phyloP scores from a whole-genome alignment of 1,284 basidiomycete species.

The Puccinia polysora region DNA sequence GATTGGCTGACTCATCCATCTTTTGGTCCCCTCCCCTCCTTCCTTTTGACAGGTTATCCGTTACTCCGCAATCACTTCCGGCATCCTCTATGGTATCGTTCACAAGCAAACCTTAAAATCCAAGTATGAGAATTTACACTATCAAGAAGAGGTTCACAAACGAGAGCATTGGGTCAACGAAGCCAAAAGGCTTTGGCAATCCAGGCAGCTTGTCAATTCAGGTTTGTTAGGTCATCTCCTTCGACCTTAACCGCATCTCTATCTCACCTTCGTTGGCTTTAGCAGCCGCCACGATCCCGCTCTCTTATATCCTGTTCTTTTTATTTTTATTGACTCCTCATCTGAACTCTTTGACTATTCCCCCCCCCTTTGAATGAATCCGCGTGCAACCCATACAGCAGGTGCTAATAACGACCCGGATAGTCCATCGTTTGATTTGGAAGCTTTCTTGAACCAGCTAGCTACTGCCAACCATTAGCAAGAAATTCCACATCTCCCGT shows the following conservation, averaged over 20 bases:
- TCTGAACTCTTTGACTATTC: not conserved
- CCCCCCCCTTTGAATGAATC: not conserved
- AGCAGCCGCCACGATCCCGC: not conserved
- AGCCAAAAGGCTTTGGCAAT: conserved; percentile 34
- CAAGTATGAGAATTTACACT: conserved; percentile 68
- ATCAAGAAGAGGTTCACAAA: conserved; percentile 35
- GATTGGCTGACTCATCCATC: not conserved
- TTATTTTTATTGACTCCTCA: not conserved
- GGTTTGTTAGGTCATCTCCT: not conserved
- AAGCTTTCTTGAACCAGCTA: conserved; percentile 66
- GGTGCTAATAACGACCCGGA: conserved; percentile 64
- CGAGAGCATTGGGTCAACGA: conserved; percentile 36
- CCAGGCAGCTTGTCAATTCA: conserved; percentile 20
- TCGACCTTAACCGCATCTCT: not conserved
- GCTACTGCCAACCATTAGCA: conserved; percentile 48
- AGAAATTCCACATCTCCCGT: too few species aligned
- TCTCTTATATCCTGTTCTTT: not conserved
- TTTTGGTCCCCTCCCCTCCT: not conserved
- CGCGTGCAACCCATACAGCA: conserved; percentile 54
- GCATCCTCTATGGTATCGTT: conserved; percentile 85
- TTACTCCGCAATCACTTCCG: conserved; percentile 82
- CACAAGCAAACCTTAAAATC: conserved; percentile 87
- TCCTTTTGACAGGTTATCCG: conserved; percentile 70
- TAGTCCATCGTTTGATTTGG: conserved; percentile 91
- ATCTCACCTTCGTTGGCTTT: not conserved